Evolutionary conservation across 345 rosid species (phyloP), one percentile per base, ranked within the genome.

Genomic region (Punica granatum): DNA sequence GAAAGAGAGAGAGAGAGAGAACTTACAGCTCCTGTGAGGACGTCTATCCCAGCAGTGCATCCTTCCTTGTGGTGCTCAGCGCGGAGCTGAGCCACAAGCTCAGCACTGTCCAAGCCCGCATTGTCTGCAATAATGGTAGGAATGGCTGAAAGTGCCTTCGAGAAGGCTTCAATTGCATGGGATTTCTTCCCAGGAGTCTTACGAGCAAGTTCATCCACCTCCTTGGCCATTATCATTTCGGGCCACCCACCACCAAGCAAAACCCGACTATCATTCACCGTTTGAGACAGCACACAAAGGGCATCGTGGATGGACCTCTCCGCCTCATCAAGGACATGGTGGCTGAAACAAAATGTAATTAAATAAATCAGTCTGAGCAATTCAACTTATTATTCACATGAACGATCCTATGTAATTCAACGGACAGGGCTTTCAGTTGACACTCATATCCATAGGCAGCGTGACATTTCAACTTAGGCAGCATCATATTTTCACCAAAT

Each of bases 161-260:
- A 88, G 73, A 94, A 94, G 36, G 96, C 97, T 78, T 94, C 99
- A 32, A 91, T 88, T 13, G 99, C 99, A 78, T 82, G 99, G 2
- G 99, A 89, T 75, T 80, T 94, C 80, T 94, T 94, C 78, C 99
- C 99, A 49, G 99, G 90, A 43, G 99, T 91, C 73, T 81, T 86
- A 3, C 93, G 85, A 51, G 99, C 99, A 62, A 94, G 85, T 79
- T 91, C 92, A 77, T 94, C 96, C 51, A 94, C 99, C 67, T 83
- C 99, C 84, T 88, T 91, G 18, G 99, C 95, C 99, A 89, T 94
- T 60, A 89, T 82, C 99, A 94, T 91, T 89, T 94, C 99, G 23
- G 99, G 99, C 97, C 99, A 94, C 73, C 99, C 99, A 68, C 99
- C 99, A 68, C 99, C 99, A 34, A 89, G 89, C 70, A 94, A 74